Evolutionary conservation across 352 stramenopile species (phyloP).

Genomic region (Globisporangium rhizosaccharum): DNA sequence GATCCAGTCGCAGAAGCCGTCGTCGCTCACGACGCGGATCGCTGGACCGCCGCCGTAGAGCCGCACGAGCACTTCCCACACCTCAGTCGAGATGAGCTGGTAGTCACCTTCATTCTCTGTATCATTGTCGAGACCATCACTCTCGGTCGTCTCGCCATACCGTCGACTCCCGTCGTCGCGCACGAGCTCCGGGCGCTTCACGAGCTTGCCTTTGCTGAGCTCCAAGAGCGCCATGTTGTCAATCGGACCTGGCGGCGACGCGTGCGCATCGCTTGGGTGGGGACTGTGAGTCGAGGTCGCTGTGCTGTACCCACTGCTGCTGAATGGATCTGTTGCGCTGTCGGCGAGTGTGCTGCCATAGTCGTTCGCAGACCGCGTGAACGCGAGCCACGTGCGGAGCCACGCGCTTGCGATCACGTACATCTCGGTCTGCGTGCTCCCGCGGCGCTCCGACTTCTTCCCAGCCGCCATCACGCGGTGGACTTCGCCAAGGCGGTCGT

Average conservation of each 20-base stretch:
- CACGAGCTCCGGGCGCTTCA: constrained; percentile 37
- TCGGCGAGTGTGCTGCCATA: too few species aligned
- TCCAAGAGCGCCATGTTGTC: constrained; percentile 60
- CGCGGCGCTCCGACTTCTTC: constrained; percentile 45
- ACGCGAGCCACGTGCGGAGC: constrained; percentile 60
- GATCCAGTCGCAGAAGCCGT: constrained; percentile 25
- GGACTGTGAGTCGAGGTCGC: constrained; percentile 17
- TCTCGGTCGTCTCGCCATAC: constrained; percentile 5
- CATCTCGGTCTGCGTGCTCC: constrained; percentile 42
- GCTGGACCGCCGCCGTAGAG: constrained; percentile 60
- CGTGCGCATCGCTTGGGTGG: constrained; percentile 8
- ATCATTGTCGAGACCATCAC: constrained; percentile 1
- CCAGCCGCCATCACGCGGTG: constrained; percentile 63
- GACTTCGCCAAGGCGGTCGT: constrained; percentile 58
- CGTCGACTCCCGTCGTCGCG: constrained; percentile 11
- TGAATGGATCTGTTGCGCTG: constrained; percentile 9
- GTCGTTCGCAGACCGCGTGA: constrained; percentile 25
- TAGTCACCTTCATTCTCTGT: constrained; percentile 32
- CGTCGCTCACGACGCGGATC: constrained; percentile 30
- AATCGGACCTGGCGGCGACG: constrained; percentile 35
- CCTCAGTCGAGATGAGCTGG: constrained; percentile 56
- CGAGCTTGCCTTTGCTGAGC: constrained; percentile 40
- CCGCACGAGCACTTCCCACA: constrained; percentile 67
- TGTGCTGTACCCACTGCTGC: constrained; percentile 15
- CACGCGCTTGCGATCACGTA: constrained; percentile 57